A percentile compares a stretch with the other conserved stretches of the same genome.
These are phyloP conservation scores for Cadophora sp. DNA, from an alignment of 2,329 filamentous ascomycete species.

Conservation along the genomic window DNA sequence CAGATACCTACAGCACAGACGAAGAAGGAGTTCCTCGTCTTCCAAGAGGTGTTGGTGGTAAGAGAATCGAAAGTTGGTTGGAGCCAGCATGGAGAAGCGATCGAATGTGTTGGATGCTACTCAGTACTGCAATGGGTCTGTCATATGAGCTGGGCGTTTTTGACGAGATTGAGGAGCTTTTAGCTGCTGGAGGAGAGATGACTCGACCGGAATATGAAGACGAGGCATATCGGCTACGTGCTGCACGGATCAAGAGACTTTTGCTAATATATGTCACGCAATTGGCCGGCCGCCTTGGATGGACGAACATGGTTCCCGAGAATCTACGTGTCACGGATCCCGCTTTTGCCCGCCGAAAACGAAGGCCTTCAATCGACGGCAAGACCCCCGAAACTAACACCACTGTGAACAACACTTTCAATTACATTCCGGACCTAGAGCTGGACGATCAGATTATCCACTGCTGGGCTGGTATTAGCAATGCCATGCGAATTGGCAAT, in stretches of 20 bases:
- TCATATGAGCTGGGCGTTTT: slow-evolving; percentile 96
- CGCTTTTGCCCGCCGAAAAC: slow-evolving; percentile 55
- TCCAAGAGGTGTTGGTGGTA: slow-evolving; percentile 71
- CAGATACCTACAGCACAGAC: slow-evolving; percentile 52
- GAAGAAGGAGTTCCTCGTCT: slow-evolving; percentile 52
- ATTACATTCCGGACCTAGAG: slow-evolving; percentile 71
- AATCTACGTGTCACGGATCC: slow-evolving; percentile 64
- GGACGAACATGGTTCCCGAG: slow-evolving; percentile 91
- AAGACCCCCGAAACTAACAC: slow-evolving; percentile 66
- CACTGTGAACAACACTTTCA: slow-evolving; percentile 64
- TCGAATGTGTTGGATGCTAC: slow-evolving; percentile 97
- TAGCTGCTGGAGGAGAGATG: slow-evolving; percentile 64
- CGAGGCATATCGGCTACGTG: slow-evolving; percentile 77
- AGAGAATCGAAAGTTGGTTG: slow-evolving; percentile 92
- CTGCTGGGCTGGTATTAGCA: slow-evolving; percentile 93
- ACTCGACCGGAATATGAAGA: slow-evolving; percentile 74
- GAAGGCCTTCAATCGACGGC: slow-evolving; percentile 55
- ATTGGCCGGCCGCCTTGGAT: slow-evolving; percentile 88
- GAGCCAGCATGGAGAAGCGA: slow-evolving; percentile 95
- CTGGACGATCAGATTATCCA: slow-evolving; percentile 76
- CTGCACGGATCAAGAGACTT: slow-evolving; percentile 82
- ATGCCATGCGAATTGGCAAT: slow-evolving; percentile 90
- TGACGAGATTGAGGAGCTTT: slow-evolving; percentile 80
- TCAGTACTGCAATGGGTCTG: slow-evolving; percentile 88
- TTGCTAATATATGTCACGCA: slow-evolving; percentile 92